Conservation (phyloP, 305 asterid genomes). For the Fraxinus sp. region DNA sequence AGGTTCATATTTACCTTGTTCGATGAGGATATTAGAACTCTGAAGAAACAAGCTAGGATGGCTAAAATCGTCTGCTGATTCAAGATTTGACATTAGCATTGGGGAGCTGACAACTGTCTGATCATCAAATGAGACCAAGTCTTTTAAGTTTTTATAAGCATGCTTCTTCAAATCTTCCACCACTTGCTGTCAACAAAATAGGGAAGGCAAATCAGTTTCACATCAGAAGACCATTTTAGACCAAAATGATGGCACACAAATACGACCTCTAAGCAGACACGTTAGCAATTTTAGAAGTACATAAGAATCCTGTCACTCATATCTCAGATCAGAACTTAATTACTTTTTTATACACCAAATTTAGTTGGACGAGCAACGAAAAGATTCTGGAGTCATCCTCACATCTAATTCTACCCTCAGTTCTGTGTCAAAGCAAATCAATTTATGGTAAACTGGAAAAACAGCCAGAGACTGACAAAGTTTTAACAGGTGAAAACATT, state of each 20-base stretch:
- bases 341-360: background rate
- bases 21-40: slow-evolving; percentile 34
- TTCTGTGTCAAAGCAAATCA: background rate
- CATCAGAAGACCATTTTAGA: background rate
- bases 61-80: slow-evolving; percentile 28
- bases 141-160: slow-evolving; percentile 42
- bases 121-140: slow-evolving; percentile 42
- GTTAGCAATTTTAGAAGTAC: background rate
- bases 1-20: slow-evolving; percentile 43
- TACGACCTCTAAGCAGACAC: background rate
- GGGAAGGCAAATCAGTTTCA: slow-evolving; percentile 24
- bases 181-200: slow-evolving; percentile 40
- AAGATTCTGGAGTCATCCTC: background rate
- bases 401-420: background rate
- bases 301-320: background rate
- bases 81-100: slow-evolving; percentile 34
- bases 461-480: background rate
- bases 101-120: slow-evolving; percentile 35
- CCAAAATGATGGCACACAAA: background rate
- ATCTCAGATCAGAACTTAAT: background rate
- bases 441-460: background rate
- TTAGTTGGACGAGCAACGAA: background rate
- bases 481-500: background rate
- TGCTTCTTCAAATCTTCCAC: slow-evolving; percentile 51
- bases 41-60: slow-evolving; percentile 36